Conservation (phyloP, 257 asterid genomes). For the Anisodus acutangulus region DNA sequence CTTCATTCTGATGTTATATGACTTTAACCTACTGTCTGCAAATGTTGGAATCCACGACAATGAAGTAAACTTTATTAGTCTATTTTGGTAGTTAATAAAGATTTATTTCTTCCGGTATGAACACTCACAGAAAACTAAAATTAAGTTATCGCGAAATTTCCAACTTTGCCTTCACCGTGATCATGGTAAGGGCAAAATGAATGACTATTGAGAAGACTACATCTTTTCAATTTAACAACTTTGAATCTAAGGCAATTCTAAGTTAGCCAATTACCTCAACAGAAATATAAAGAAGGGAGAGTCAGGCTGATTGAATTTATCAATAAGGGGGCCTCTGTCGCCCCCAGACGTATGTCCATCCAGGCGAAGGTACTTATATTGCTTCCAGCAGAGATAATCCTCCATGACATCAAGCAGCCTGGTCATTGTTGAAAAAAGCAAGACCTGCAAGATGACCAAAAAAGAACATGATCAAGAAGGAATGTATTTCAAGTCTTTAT, state of each 20-base stretch:
- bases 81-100: constrained; percentile 11
- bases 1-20: background rate
- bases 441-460: constrained; percentile 62
- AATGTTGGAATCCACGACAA: constrained; percentile 1
- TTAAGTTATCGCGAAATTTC: background rate
- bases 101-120: background rate
- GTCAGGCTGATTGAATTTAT: constrained; percentile 72
- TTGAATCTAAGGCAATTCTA: constrained; percentile 2
- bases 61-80: background rate
- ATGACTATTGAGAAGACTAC: background rate
- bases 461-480: background rate
- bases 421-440: constrained; percentile 98
- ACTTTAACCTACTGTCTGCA: constrained; percentile 6
- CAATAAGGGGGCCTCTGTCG: constrained; percentile 94
- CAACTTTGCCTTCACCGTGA: background rate
- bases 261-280: constrained; percentile 73
- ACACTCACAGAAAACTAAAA: constrained; percentile 1
- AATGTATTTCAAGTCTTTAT: background rate
- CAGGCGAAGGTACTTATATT: constrained; percentile 85
- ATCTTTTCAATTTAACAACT: constrained; percentile 17
- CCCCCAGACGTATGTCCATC: constrained; percentile 99
- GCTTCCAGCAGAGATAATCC: constrained; percentile 97
- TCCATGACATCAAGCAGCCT: constrained; percentile 99
- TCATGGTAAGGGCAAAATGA: constrained; percentile 8
- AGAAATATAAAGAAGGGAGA: constrained; percentile 95